Base-by-base conservation (phyloP, 768 basidiomycete genomes). In the Tylopilus cervinicoccineus region DNA sequence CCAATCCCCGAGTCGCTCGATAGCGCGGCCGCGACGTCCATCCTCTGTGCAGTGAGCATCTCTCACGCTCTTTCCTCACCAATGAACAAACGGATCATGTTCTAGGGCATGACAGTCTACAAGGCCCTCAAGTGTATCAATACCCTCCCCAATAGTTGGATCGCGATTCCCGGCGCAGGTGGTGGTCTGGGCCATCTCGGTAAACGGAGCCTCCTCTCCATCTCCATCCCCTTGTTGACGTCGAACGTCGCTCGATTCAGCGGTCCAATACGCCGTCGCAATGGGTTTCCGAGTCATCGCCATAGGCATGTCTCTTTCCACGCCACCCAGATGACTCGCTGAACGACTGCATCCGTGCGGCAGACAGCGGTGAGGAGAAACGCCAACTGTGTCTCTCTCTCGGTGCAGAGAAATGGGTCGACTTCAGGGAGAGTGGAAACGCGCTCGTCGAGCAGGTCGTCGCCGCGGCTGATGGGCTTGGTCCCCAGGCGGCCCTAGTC, bases 251-350 rank as follows among this genome's bases (percentile, higher is more conserved):
- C n/a, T 16, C 6, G 27, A 0, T 44, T 13, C 23, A 68, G 75
- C 76, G 2, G 63, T 75, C 22, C 77, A 79, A 51, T 78, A 78
- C 48, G 76, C 76, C 9, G 48, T 58, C 9, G 55, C 60, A 12
- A 70, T 74, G 61, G 74, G 75, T 26, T 54, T 76, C 36, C 65
- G 72, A 2, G 72, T 76, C 23, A 64, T 80, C 43, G 78, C 73
- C 13, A 70, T 80, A 57, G 65, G 64, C 22, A 54, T 26, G 51
- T 38, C 43, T 7, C 41, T 26, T 20, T 20, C 4, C 43, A 12
- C 6, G 5, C 31, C 12, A 8, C 22, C 20, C 14, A 5, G 13
- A 26, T 23, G n/a, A n/a, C n/a, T n/a, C n/a, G n/a, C n/a, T n/a
- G n/a, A n/a, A n/a, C n/a, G n/a, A n/a, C n/a, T n/a, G n/a, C n/a